Conservation (phyloP, 192 early-diverging fungal genomes). For the Rhizophagus prolifer region DNA sequence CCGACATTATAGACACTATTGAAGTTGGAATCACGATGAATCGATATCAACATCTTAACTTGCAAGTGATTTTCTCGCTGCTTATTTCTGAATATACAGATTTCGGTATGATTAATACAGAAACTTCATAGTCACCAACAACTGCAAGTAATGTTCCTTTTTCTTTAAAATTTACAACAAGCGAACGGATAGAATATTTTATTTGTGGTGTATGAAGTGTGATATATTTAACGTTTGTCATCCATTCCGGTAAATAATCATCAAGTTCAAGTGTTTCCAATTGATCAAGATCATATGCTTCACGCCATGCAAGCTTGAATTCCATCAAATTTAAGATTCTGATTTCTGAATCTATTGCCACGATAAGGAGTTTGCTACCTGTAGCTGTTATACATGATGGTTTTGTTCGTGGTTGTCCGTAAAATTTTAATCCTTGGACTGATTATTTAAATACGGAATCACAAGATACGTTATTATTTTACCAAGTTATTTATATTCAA, state of each 20-base stretch:
- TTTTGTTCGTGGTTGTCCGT: conserved; percentile 5
- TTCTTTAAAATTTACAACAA: conserved; percentile 55
- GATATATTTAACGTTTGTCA: conserved; percentile 6
- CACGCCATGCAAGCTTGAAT: conserved; percentile 1
- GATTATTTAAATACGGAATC: neutral
- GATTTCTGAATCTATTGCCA: conserved; percentile 21
- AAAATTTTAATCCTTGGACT: neutral
- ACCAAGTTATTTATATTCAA: too few species aligned
- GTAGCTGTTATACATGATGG: conserved; percentile 15
- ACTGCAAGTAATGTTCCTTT: conserved; percentile 57
- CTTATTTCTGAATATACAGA: conserved; percentile 42
- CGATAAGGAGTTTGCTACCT: conserved; percentile 2
- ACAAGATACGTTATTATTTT: neutral
- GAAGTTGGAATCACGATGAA: neutral
- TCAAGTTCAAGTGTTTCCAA: neutral
- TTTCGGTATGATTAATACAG: conserved; percentile 57
- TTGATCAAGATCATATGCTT: conserved; percentile 9
- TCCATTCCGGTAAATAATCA: neutral
- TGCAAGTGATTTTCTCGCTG: conserved; percentile 32
- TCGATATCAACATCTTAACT: neutral
- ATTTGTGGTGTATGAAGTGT: conserved; percentile 41
- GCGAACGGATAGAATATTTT: conserved; percentile 58
- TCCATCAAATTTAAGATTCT: conserved; percentile 23
- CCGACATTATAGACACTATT: conserved; percentile 34
- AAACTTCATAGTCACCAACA: conserved; percentile 57